Base-by-base conservation (phyloP, 1,284 basidiomycete species). In the Ceratobasidium sp. region DNA sequence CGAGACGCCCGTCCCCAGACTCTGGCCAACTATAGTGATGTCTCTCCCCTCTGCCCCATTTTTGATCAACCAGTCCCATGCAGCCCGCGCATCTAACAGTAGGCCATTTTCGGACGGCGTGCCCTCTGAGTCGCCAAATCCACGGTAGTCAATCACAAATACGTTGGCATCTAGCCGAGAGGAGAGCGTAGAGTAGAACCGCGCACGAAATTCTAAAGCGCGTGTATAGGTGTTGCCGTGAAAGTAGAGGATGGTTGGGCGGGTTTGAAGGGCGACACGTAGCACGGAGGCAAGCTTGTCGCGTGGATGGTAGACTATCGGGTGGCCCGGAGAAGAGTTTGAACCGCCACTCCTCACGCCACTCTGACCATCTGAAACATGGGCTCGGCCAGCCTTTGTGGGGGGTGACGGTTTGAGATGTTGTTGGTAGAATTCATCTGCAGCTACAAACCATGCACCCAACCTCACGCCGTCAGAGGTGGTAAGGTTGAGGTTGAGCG, bases 371-470 rank as follows among this genome's bases (percentile, higher is more conserved):
- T 77, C 77, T 1, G 80, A 24, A 29, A 31, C 24, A 56, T 14
- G 5, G 31, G 6, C 22, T 16, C 27, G 80, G 41, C 80, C 62
- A 53, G 81, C 68, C 11, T 51, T 66, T n/a, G 61, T 37, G 79
- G 43, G 54, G 27, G 68, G 68, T 16, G 24, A 22, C 14, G 56
- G 27, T 49, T 29, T 48, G 27, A 72, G 39, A 24, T 72, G 39
- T 34, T 74, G 43, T 39, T 80, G 75, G 81, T 93, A 93, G 77
- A 87, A 86, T 0, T 84, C 78, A 62, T 94, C 89, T 0, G 92
- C 91, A 61, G 98, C 85, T 37, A 95, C 83, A 81, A 97, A 95
- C 96, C 96, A 98, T 8, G 92, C 91, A 5, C 96, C 96, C 37
- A 98, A 82, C 0, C 85, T 86, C 75, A 92, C 86, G 61, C 93